A percentile compares a stretch with the other conserved stretches of the same genome.
These are phyloP conservation scores for Exophiala calicioides DNA, from an alignment of 2,329 filamentous ascomycete genomes.

Conservation along the genomic window DNA sequence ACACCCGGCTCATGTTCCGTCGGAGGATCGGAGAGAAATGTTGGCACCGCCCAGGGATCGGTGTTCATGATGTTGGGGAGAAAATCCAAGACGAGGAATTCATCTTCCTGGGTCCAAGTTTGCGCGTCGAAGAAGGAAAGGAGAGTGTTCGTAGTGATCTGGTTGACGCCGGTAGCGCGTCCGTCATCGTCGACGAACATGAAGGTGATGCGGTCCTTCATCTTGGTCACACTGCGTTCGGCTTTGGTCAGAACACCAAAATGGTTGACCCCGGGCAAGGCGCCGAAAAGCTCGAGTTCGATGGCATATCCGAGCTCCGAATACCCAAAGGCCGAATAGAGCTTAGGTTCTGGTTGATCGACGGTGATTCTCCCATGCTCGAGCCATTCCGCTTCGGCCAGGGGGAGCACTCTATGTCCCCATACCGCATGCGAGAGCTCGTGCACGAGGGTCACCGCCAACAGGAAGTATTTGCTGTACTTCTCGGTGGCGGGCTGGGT, in stretches of 20 bases:
- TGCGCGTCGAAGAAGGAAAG: slow-evolving; percentile 7
- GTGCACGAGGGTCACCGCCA: slow-evolving; percentile 10
- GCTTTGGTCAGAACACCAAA: slow-evolving; percentile 3
- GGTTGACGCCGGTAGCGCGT: background rate
- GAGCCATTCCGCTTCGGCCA: background rate
- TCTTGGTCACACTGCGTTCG: background rate
- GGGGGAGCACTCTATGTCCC: slow-evolving; percentile 5
- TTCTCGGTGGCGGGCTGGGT: slow-evolving; percentile 3
- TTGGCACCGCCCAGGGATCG: slow-evolving; percentile 2
- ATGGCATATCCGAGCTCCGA: slow-evolving; percentile 9
- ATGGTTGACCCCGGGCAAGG: background rate
- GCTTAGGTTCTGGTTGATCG: background rate
- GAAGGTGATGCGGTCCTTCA: background rate
- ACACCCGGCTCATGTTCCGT: background rate
- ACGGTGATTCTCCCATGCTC: background rate
- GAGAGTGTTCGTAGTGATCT: slow-evolving; percentile 6
- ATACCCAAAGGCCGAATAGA: background rate
- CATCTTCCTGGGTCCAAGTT: background rate
- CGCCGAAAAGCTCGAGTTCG: slow-evolving; percentile 9
- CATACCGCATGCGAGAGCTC: slow-evolving; percentile 16
- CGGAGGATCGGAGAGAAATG: background rate
- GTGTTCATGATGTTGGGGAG: background rate
- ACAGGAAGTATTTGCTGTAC: slow-evolving; percentile 4
- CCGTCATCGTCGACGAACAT: slow-evolving; percentile 1
- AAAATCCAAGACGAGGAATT: background rate